Conservation (phyloP, 192 early-diverging fungal genomes). For the Coemansia sp. region DNA sequence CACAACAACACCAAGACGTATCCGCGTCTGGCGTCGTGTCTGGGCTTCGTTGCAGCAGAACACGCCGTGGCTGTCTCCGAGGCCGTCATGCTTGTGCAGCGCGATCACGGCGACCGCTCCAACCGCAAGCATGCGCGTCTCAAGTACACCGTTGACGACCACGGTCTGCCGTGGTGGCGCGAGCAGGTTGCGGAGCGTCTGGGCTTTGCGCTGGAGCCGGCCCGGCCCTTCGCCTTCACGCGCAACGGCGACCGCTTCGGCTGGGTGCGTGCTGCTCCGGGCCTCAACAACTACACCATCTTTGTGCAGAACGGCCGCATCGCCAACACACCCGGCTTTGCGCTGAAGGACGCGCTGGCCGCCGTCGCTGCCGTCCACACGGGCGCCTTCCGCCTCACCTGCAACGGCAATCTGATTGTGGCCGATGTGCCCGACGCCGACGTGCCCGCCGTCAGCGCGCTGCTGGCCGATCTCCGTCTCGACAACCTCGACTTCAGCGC, state of each 20-base stretch:
- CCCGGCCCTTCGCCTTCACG: constrained; percentile 76
- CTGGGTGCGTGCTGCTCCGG: constrained; percentile 60
- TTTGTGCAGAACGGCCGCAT: constrained; percentile 93
- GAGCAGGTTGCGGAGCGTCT: constrained; percentile 79
- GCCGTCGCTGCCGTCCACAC: constrained; percentile 74
- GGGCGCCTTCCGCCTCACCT: constrained; percentile 84
- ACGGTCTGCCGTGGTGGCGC: constrained; percentile 90
- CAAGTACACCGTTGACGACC: constrained; percentile 98
- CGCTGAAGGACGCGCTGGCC: constrained; percentile 75
- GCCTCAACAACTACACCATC: constrained; percentile 72
- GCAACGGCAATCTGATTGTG: constrained; percentile 92
- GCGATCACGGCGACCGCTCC: constrained; percentile 93
- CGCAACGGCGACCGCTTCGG: constrained; percentile 95
- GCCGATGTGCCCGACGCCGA: constrained; percentile 73
- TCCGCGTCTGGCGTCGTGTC: constrained; percentile 74
- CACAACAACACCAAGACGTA: constrained; percentile 98
- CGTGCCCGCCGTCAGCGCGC: constrained; percentile 50
- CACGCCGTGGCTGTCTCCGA: constrained; percentile 81
- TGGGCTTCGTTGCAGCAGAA: constrained; percentile 82
- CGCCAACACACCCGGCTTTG: constrained; percentile 73
- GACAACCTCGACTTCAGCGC: constrained; percentile 82
- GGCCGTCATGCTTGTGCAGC: constrained; percentile 89
- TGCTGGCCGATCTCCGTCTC: constrained; percentile 70
- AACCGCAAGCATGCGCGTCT: constrained; percentile 98
- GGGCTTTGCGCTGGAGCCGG: constrained; percentile 69